A percentile compares a stretch with the other conserved stretches of the same genome.
Evolutionary conservation across 768 basidiomycete genomes (phyloP).

Genomic region (Leccinum aurantiacum): DNA sequence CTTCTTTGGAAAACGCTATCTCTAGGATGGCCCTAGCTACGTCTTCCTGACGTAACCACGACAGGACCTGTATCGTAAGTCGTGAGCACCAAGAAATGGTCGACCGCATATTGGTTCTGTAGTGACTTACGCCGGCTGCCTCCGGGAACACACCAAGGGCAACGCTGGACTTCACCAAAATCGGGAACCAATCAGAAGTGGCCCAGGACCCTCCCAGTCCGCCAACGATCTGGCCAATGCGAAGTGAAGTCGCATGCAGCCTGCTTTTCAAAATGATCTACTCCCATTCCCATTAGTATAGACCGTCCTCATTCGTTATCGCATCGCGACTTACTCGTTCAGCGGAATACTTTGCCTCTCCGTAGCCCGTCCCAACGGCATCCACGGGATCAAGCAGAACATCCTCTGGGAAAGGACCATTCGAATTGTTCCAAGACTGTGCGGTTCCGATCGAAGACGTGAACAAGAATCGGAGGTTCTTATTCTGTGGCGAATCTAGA

Average conservation of each 20-base stretch:
- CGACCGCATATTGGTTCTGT: not conserved
- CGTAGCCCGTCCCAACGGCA: slow-evolving; percentile 45
- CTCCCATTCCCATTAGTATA: not conserved
- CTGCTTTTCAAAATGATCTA: slow-evolving; percentile 41
- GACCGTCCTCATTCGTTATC: not conserved
- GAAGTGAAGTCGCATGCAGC: slow-evolving; percentile 36
- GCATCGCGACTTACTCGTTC: slow-evolving; percentile 34
- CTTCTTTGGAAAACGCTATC: slow-evolving; percentile 19
- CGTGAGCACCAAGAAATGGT: too few relatives aligned
- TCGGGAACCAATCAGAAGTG: slow-evolving; percentile 47
- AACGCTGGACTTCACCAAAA: slow-evolving; percentile 37
- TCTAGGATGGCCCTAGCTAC: slow-evolving; percentile 37
- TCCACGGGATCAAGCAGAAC: slow-evolving; percentile 29
- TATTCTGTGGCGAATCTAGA: slow-evolving; percentile 26
- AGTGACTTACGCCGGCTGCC: slow-evolving; percentile 33
- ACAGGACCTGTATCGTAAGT: slow-evolving; percentile 30
- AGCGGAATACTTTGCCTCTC: slow-evolving; percentile 45
- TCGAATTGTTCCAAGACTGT: slow-evolving; percentile 29
- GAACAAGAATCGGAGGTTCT: slow-evolving; percentile 36
- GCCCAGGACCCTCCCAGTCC: slow-evolving; percentile 44
- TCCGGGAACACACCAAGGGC: slow-evolving; percentile 29
- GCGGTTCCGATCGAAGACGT: slow-evolving; percentile 43
- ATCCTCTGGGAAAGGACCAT: slow-evolving; percentile 38
- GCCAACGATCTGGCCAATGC: slow-evolving; percentile 49
- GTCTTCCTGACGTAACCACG: slow-evolving; percentile 45